These are phyloP conservation scores for Tetraselmis striata DNA, from an alignment of 139 green algal genomes.

Conservation along the genomic window DNA sequence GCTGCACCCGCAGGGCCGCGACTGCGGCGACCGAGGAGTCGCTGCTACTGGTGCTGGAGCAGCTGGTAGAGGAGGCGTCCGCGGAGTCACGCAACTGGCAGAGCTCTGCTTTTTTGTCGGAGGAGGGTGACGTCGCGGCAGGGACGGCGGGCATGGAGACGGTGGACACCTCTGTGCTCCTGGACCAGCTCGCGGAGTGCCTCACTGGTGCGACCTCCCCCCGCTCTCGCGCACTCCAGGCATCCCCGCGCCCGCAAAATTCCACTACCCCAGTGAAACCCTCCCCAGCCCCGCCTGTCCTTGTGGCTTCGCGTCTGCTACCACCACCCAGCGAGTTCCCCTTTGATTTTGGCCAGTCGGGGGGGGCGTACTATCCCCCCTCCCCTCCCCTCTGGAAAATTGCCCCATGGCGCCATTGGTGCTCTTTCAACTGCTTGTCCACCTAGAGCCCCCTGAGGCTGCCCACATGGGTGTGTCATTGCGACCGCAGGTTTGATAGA, in stretches of 20 bases:
- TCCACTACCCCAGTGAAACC: too few relatives aligned
- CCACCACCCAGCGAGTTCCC: too few relatives aligned
- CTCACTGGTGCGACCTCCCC: not conserved
- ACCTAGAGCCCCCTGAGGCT: too few relatives aligned
- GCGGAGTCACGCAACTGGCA: not conserved
- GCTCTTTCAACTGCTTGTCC: too few relatives aligned
- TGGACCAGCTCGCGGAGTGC: not conserved
- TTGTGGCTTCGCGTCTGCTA: too few relatives aligned
- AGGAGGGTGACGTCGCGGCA: not conserved
- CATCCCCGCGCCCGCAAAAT: too few relatives aligned
- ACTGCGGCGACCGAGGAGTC: not conserved
- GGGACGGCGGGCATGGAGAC: not conserved
- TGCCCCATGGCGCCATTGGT: too few relatives aligned
- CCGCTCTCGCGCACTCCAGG: too few relatives aligned
- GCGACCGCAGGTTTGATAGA: not conserved
- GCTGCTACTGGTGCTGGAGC: conserved; percentile 34
- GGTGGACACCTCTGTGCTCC: not conserved
- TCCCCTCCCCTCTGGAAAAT: too few relatives aligned
- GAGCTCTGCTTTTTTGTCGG: not conserved
- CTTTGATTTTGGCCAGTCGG: too few relatives aligned
- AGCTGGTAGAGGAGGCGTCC: conserved; percentile 16
- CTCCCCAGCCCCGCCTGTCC: too few relatives aligned
- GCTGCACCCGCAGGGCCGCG: not conserved
- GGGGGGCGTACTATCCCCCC: too few relatives aligned
- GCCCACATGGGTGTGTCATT: not conserved